Percentiles rank a stretch among this genome's conserved stretches.
These are phyloP conservation scores for Rhinocladiella mackenziei DNA, from an alignment of 2,329 filamentous ascomycete genomes.

Conservation along the genomic window DNA sequence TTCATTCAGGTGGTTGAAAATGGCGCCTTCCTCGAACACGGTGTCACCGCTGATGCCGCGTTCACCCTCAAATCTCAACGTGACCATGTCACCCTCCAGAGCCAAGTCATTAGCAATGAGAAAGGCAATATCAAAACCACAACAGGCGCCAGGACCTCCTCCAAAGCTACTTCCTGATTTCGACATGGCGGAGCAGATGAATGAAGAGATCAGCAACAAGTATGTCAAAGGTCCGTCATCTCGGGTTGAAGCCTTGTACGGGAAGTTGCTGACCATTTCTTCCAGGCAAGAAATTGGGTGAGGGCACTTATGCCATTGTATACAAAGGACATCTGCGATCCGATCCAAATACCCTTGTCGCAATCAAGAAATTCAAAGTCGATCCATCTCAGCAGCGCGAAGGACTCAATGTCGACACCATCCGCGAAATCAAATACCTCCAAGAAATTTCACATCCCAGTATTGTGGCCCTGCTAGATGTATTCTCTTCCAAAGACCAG, in stretches of 20 bases:
- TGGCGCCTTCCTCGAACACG: constrained; percentile 34
- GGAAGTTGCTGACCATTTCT: not conserved
- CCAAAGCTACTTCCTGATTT: constrained; percentile 32
- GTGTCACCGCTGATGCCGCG: constrained; percentile 42
- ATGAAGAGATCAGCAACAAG: constrained; percentile 76
- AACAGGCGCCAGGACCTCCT: constrained; percentile 19
- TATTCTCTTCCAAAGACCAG: constrained; percentile 94
- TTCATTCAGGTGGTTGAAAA: constrained; percentile 4
- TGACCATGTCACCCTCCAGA: constrained; percentile 35
- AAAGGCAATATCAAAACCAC: constrained; percentile 29
- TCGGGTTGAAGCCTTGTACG: not conserved
- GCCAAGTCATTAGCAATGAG: constrained; percentile 36
- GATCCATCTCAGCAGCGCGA: constrained; percentile 61
- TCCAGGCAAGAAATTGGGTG: constrained; percentile 80
- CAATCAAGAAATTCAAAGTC: constrained; percentile 57
- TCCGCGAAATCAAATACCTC: constrained; percentile 92
- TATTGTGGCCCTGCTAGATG: constrained; percentile 85
- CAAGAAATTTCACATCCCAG: constrained; percentile 93
- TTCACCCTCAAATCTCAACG: constrained; percentile 36
- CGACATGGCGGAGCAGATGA: constrained; percentile 67
- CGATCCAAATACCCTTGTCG: constrained; percentile 71
- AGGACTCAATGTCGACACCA: constrained; percentile 87
- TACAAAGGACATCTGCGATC: constrained; percentile 76
- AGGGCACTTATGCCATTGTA: constrained; percentile 95
- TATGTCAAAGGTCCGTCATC: constrained; percentile 71